Base-by-base conservation (phyloP, 2,329 filamentous ascomycete species). In the Thermomyces lanuginosus region DNA sequence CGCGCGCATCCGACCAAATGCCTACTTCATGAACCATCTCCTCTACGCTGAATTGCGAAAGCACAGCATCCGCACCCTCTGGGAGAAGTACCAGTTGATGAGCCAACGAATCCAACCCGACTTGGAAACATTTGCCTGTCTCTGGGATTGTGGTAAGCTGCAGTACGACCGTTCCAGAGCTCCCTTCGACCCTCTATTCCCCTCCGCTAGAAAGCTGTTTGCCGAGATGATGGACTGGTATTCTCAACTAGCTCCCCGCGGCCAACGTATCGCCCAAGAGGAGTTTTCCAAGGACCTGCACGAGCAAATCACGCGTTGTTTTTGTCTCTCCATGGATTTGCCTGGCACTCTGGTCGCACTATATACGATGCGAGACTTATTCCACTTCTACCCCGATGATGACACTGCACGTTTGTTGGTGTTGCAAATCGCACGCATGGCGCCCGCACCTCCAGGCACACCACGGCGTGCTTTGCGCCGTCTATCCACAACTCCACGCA, bases 1-100 rank as follows among this genome's bases (percentile, higher is more conserved):
- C 22, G 68, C 75, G 8, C 64, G 74, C 35, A 71, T 86, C 34
- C 61, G 58, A 28, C 67, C 75, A 2, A 75, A 80, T 42, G 69
- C 72, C 6, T 78, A 75, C 48, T 76, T 84, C 54, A 70, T 84
- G 62, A 89, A 86, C 49, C 76, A 83, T 43, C 56, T 84, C 12
- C 65, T 89, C 14, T 69, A 72, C 33, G 69, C 72, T 5, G 66
- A 74, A 35, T 61, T 76, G 24, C 66, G 72, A 33, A 64, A 66
- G 31, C 66, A 68, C 26, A 58, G 69, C 27, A 58, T 63, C 22
- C 48, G 53, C 13, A 55, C 64, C 26, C 68, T 76, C 0, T 60
- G 66, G 39, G 44, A 52, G 2, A 60, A 72, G 16, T 80, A 72
- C 46, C 46, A 53, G 6, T 48, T 53, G 10, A 62, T 80, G 43